Base-by-base conservation (phyloP, 2,329 filamentous ascomycete species). In the Chaetomiaceae sp. region DNA sequence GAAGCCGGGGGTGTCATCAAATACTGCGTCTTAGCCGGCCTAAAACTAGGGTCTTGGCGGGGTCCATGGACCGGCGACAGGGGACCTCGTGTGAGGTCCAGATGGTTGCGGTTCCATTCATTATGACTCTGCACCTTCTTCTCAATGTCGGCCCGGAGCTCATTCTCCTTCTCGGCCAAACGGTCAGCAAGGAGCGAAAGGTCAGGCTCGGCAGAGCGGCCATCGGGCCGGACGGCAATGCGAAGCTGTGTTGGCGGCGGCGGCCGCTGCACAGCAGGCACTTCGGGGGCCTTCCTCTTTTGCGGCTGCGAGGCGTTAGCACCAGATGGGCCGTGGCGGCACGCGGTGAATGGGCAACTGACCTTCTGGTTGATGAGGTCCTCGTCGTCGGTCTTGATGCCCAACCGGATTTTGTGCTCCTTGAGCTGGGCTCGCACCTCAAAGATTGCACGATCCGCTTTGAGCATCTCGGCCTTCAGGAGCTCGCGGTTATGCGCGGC, bases 291-390 rank as follows among this genome's bases (percentile, higher is more conserved):
- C 69, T 87, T 87, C 66, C 84, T 83, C 72, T 89, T 90, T 65
- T 86, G 86, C 61, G 88, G 82, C 75, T 83, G 69, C 55, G 69
- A 58, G 32, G 16, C 70, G 72, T 75, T 61, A 74, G 67, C 63
- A 63, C 59, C 54, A 38, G 45, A 44, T n/a, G 34, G 44, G 16
- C 32, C 48, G 18, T 34, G 23, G 13, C 33, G 43, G 49, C 30
- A 46, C 37, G 40, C 21, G 14, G 14, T 34, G 44, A 37, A 37
- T 27, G 13, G 14, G 21, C 52, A 56, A 67, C 80, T 70, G 76
- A 92, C 89, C 82, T 94, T 95, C 69, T 94, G 89, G 73, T 95
- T 95, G 74, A 96, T 85, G 65, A 96, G 80, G 68, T 96, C 90
- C 64, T 97, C 92, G 65, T 97, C 94, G 65, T 95, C 89, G 62